Conservation (phyloP, 805 yeast genomes). For the Saturnispora sekii region DNA sequence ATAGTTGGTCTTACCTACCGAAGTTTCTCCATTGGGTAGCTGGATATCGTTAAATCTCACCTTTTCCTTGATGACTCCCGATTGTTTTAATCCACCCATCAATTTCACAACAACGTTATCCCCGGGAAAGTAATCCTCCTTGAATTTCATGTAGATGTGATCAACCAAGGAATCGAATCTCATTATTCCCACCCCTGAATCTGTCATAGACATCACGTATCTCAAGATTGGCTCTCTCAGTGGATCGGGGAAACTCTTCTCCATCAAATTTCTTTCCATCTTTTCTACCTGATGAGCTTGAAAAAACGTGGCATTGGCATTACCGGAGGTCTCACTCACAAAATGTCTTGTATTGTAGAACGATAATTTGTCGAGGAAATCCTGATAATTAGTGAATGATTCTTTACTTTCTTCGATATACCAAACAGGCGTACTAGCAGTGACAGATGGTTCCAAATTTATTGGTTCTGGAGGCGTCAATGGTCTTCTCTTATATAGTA, state of each 20-base stretch:
- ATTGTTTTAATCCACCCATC: slow-evolving; percentile 30
- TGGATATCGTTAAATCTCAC: slow-evolving; percentile 57
- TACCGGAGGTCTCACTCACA: slow-evolving; percentile 94
- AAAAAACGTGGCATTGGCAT: slow-evolving; percentile 81
- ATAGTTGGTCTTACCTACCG: slow-evolving; percentile 52
- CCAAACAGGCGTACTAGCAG: slow-evolving; percentile 60
- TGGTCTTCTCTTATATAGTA: slow-evolving; percentile 64
- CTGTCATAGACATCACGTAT: slow-evolving; percentile 70
- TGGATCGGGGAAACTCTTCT: slow-evolving; percentile 79
- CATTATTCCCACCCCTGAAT: slow-evolving; percentile 29
- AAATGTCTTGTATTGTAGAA: slow-evolving; percentile 69
- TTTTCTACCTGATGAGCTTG: slow-evolving; percentile 79
- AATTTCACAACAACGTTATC: slow-evolving; percentile 61
- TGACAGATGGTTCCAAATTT: slow-evolving; percentile 35
- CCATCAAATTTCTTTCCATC: slow-evolving; percentile 53
- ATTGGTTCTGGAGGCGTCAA: slow-evolving; percentile 39
- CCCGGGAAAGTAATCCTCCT: slow-evolving; percentile 83
- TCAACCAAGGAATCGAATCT: slow-evolving; percentile 85
- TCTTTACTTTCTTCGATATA: slow-evolving; percentile 77
- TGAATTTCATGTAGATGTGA: slow-evolving; percentile 68
- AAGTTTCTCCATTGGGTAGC: slow-evolving; percentile 26
- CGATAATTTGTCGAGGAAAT: slow-evolving; percentile 61
- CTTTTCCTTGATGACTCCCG: slow-evolving; percentile 73
- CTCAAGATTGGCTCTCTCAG: slow-evolving; percentile 87
- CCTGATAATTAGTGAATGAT: slow-evolving; percentile 74